These are phyloP conservation scores for Aspergillus texensis DNA, from an alignment of 2,329 filamentous ascomycete genomes.

Conservation along the genomic window DNA sequence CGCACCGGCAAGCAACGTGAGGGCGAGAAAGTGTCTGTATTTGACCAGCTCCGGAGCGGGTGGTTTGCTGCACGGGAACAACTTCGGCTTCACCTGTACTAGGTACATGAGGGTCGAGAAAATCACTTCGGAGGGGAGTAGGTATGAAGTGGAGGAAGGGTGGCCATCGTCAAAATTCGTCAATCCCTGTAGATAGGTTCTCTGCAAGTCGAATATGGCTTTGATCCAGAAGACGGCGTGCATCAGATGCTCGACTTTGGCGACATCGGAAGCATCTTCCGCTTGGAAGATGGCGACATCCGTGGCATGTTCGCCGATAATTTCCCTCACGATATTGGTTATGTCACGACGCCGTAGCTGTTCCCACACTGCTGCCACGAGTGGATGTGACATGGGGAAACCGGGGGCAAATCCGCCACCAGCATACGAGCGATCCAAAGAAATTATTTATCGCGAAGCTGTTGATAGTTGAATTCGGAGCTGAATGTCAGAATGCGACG, in stretches of 20 bases:
- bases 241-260: constrained; percentile 27
- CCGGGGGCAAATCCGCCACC: constrained; percentile 8
- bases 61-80: constrained; percentile 33
- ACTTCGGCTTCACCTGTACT: constrained; percentile 32
- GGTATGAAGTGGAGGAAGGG: constrained; percentile 31
- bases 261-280: constrained; percentile 22
- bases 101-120: constrained; percentile 40
- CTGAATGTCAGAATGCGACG: neutral
- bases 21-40: constrained; percentile 24
- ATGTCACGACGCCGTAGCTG: constrained; percentile 38
- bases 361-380: constrained; percentile 40
- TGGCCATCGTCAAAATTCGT: constrained; percentile 32
- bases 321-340: constrained; percentile 37
- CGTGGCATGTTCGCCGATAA: constrained; percentile 39
- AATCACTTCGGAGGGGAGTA: constrained; percentile 35
- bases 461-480: neutral
- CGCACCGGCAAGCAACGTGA: constrained; percentile 37
- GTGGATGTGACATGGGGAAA: constrained; percentile 33
- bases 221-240: constrained; percentile 40
- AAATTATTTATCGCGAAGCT: neutral
- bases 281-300: constrained; percentile 28
- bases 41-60: constrained; percentile 22
- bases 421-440: constrained; percentile 18
- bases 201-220: constrained; percentile 39
- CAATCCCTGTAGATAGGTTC: constrained; percentile 35